Conservation (phyloP, 495 filamentous ascomycete genomes). For the Hypomontagnella monticulosa region DNA sequence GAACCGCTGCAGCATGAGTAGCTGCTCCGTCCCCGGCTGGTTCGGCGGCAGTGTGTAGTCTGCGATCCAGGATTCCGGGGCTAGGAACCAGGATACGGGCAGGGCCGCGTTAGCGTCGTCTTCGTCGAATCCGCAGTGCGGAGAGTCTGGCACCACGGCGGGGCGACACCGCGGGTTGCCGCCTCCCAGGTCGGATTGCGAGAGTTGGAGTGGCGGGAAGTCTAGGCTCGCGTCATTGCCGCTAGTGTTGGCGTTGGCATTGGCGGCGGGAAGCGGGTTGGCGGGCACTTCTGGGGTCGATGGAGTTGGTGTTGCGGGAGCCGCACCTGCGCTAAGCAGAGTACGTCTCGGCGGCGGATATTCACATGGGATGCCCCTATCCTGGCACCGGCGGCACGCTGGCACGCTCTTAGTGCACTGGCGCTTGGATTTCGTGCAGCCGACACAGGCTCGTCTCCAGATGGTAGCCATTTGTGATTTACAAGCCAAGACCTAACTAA, state of each 20-base stretch:
- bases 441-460: slow-evolving; percentile 39
- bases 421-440: slow-evolving; percentile 43
- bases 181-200: slow-evolving; percentile 6
- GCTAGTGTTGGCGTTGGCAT: neutral
- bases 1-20: slow-evolving; percentile 28
- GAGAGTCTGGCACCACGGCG: neutral
- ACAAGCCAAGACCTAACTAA: too few species aligned
- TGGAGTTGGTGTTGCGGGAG: slow-evolving; percentile 1
- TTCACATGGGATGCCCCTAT: slow-evolving; percentile 28
- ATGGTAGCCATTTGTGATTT: slow-evolving; percentile 2
- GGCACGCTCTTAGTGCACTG: slow-evolving; percentile 44
- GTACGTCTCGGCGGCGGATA: slow-evolving; percentile 36
- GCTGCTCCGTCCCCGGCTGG: neutral
- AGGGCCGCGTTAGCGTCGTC: neutral
- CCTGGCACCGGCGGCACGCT: slow-evolving; percentile 35
- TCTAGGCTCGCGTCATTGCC: neutral
- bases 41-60: slow-evolving; percentile 11
- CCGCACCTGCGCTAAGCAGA: slow-evolving; percentile 1
- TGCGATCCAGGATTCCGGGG: slow-evolving; percentile 33
- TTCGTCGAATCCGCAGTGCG: slow-evolving; percentile 4
- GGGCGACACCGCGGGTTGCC: neutral
- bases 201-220: slow-evolving; percentile 13
- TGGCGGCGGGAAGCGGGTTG: slow-evolving; percentile 1
- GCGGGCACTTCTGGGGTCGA: neutral
- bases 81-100: slow-evolving; percentile 34